Conservation (phyloP, 2,329 filamentous ascomycete genomes). For the Sclerotinia borealis region DNA sequence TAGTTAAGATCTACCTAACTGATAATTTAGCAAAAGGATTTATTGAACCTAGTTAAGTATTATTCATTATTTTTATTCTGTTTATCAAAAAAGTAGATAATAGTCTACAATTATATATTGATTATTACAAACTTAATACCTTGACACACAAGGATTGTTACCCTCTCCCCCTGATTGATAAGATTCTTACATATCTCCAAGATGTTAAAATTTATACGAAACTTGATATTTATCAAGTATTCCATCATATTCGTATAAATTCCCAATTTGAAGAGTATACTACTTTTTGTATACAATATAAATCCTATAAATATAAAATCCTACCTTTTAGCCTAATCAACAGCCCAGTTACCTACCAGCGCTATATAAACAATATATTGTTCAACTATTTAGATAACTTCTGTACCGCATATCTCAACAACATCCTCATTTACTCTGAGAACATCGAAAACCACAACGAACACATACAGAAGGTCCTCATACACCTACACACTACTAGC, state of each 20-base stretch:
- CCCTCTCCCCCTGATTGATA: slow-evolving; percentile 8
- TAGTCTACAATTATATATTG: slow-evolving; percentile 16
- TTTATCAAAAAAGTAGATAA: too few relatives aligned
- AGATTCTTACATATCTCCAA: not conserved
- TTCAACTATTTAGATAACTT: too few relatives aligned
- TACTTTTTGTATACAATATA: slow-evolving; percentile 17
- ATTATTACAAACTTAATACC: slow-evolving; percentile 10
- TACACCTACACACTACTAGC: too few relatives aligned
- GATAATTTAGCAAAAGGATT: too few relatives aligned
- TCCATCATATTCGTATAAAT: slow-evolving; percentile 16
- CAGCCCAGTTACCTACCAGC: slow-evolving; percentile 10
- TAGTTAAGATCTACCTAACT: too few relatives aligned
- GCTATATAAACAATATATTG: too few relatives aligned
- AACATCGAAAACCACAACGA: too few relatives aligned
- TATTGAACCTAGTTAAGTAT: too few relatives aligned
- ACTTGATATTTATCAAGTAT: slow-evolving; percentile 12
- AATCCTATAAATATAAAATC: slow-evolving; percentile 22
- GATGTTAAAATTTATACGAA: slow-evolving; percentile 13
- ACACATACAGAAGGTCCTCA: too few relatives aligned
- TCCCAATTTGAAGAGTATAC: slow-evolving; percentile 18
- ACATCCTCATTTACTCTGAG: too few relatives aligned
- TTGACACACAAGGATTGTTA: slow-evolving; percentile 7
- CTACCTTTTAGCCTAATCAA: slow-evolving; percentile 14
- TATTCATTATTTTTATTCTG: too few relatives aligned
- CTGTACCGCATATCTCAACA: too few relatives aligned